Base-by-base conservation (phyloP, 2,329 filamentous ascomycete species). In the Diaporthe nobilis region DNA sequence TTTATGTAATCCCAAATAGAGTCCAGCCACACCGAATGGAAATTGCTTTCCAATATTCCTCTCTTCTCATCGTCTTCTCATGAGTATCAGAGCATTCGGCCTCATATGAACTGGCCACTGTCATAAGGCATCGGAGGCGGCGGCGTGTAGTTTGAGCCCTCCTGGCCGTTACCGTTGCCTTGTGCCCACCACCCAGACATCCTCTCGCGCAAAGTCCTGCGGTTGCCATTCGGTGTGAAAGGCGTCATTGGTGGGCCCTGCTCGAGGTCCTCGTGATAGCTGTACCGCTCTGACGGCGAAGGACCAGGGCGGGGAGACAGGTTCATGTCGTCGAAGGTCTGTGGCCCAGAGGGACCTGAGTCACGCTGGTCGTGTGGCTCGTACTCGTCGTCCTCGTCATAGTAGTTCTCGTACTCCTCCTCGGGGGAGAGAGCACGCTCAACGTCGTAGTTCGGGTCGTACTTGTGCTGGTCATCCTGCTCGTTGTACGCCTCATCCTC, bases 71-170 rank as follows among this genome's bases (percentile, higher is more conserved):
- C n/a, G 28, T 42, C 9, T 49, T 22, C 12, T 63, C 31, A 44
- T 25, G 4, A 4, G 58, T 22, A 31, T 20, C 13, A 31, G 71
- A 47, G n/a, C 71, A 55, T 3, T 31, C 47, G 3, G 37, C 47
- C 47, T 53, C 44, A 61, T 1, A 39, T 51, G 20, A 53, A 73
- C 12, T 51, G 71, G 25, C 71, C 58, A 28, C 42, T 75, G 34
- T 76, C 67, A 13, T 76, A 76, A 7, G 75, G 75, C 49, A 76
- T 49, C 20, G 75, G 67, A n/a, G 75, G 75, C 22, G 72, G 75
- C 42, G 75, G 75, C 20, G 75, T 42, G 37, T 31, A 60, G 72
- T 55, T 34, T 47, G 49, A 68, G 10, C 60, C 53, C 22, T 39
- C 60, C 4, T 60, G 28, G 9, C 53, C 75, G 17, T 12, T 34